A percentile compares a stretch with the other conserved stretches of the same genome.
Conservation (phyloP, 148 eudicot genomes). For the Rhododendron griersonianum region DNA sequence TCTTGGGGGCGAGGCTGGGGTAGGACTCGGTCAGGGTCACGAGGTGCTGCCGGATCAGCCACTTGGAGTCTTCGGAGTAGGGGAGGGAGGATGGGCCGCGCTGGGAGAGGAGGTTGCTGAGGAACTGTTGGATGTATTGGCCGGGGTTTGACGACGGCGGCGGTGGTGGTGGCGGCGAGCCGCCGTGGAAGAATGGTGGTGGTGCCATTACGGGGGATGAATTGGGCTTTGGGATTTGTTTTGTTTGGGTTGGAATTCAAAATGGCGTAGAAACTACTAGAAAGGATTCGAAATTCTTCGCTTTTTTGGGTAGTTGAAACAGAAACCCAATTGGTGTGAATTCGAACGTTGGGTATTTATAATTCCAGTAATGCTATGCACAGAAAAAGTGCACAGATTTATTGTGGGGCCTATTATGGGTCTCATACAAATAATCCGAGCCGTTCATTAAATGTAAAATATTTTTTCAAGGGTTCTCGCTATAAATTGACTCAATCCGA, state of each 20-base stretch:
- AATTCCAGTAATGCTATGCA: too few species aligned
- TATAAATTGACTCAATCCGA: too few species aligned
- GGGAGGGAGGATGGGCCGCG: constrained; percentile 76
- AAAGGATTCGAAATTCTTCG: too few species aligned
- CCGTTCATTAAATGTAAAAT: too few species aligned
- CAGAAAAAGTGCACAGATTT: too few species aligned
- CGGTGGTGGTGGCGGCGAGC: background rate
- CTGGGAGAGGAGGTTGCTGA: constrained; percentile 80
- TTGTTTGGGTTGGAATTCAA: background rate
- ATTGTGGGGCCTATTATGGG: too few species aligned
- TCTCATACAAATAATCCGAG: too few species aligned
- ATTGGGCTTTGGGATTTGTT: background rate
- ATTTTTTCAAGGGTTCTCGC: too few species aligned
- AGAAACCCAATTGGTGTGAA: too few species aligned
- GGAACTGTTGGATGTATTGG: constrained; percentile 62
- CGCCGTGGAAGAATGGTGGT: constrained; percentile 1
- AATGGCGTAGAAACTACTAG: too few species aligned
- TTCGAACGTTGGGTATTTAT: too few species aligned
- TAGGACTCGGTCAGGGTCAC: constrained; percentile 43
- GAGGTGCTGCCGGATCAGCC: constrained; percentile 91
- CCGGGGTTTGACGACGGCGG: background rate
- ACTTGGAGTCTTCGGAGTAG: constrained; percentile 74
- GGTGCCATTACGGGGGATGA: background rate
- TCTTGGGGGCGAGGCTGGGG: constrained; percentile 72
- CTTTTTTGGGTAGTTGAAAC: too few species aligned